Base-by-base conservation (phyloP, 1,284 basidiomycete genomes). In the Irpex rosettiformis region DNA sequence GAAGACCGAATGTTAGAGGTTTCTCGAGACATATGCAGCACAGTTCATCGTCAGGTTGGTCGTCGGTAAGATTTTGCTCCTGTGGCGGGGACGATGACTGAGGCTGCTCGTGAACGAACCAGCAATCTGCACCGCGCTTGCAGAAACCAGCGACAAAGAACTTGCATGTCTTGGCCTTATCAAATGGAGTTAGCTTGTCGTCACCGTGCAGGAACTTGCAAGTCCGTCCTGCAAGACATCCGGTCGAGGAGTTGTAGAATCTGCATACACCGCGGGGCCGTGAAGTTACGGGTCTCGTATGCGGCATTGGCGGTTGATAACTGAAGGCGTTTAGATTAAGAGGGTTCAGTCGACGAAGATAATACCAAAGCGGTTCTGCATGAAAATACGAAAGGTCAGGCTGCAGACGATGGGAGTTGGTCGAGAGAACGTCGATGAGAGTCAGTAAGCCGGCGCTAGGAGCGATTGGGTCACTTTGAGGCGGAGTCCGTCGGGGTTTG, bases 121-220 rank as follows among this genome's bases (percentile, higher is more conserved):
- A 92, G 67, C 89, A 92, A 33, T 75, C 70, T 52, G 81, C 81
- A 18, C 86, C 89, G 29, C 79, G 75, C 62, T 78, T 82, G 67
- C 89, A 91, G 68, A 79, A 88, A 0, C 89, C 89, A 52, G 77
- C 74, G 1, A 78, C 79, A 61, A 80, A 90, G 71, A 78, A 89
- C 58, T 67, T 78, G 75, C 89, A 92, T 28, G 73, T 73, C 76
- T 91, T 91, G 33, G 76, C 73, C 71, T 82, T 77, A 72, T 91
- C 89, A 66, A 81, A 87, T 4, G 86, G 85, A 0, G 88, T 86
- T 49, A 86, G 66, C 59, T 74, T 75, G 60, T 81, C 75, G 58
- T 77, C 73, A 29, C 79, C 83, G 58, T 91, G 89, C 13, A 88
- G 75, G 69, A 91, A 91, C 76, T 88, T 91, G 83, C 89, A 91